These are phyloP conservation scores for Eutypella sp. DNA, from an alignment of 2,329 filamentous ascomycete species.

Conservation along the genomic window DNA sequence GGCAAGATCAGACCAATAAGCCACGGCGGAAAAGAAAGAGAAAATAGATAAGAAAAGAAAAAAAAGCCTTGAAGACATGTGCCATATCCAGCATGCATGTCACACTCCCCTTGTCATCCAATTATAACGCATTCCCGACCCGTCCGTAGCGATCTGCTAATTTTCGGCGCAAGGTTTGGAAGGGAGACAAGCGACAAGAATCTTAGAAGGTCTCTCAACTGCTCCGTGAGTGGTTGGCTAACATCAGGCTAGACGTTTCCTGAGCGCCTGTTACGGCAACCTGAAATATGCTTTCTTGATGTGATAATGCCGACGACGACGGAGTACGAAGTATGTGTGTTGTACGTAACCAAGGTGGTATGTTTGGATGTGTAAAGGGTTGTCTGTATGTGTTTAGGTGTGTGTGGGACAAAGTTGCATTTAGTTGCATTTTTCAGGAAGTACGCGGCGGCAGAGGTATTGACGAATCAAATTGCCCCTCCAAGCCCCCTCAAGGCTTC, in stretches of 20 bases:
- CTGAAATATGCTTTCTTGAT: background rate
- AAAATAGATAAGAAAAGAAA: background rate
- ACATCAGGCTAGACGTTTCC: background rate
- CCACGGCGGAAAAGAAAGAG: background rate
- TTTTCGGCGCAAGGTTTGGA: constrained; percentile 10
- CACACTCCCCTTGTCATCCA: background rate
- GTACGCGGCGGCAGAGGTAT: background rate
- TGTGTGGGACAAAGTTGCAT: too few relatives aligned
- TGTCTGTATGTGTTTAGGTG: background rate
- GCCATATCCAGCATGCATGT: constrained; percentile 8
- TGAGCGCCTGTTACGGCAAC: too few relatives aligned
- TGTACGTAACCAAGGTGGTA: too few relatives aligned
- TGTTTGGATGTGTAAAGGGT: too few relatives aligned
- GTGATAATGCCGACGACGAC: background rate
- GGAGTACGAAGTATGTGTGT: too few relatives aligned
- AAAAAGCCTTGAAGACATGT: constrained; percentile 10
- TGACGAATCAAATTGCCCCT: background rate
- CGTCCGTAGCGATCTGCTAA: constrained; percentile 9
- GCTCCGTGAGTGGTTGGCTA: background rate
- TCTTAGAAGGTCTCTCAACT: background rate
- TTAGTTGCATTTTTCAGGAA: too few relatives aligned
- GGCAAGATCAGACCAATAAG: background rate
- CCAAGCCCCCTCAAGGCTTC: background rate
- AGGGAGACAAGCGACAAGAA: background rate
- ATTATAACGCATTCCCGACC: constrained; percentile 9